phyloP scores from a whole-genome alignment of 768 basidiomycete genomes.

The Boletus barrowsii region DNA sequence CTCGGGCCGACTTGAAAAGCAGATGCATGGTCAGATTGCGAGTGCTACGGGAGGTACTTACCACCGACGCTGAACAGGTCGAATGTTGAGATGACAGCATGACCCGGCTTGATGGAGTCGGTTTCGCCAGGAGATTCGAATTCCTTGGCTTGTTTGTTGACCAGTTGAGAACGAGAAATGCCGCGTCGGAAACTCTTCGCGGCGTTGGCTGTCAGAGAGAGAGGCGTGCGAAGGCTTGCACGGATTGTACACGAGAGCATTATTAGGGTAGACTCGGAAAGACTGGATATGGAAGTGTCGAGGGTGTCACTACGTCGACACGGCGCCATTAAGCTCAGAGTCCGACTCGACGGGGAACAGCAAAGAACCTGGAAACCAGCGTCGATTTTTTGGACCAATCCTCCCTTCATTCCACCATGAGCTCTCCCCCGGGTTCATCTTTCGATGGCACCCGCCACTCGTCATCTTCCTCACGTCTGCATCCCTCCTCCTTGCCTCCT shows the following conservation, averaged over 20 bases:
- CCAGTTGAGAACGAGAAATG: conserved; percentile 11
- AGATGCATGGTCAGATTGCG: background rate
- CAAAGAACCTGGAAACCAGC: too few relatives aligned
- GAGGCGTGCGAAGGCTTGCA: background rate
- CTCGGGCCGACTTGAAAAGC: conserved; percentile 55
- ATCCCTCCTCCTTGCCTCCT: conserved; percentile 21
- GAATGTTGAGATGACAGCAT: conserved; percentile 92
- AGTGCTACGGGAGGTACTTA: conserved; percentile 31
- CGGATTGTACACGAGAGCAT: background rate
- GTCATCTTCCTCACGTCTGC: conserved; percentile 30
- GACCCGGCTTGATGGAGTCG: conserved; percentile 47
- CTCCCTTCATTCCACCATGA: conserved; percentile 14
- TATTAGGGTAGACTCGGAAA: too few relatives aligned
- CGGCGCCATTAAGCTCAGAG: too few relatives aligned
- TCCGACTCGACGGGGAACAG: too few relatives aligned
- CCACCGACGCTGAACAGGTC: conserved; percentile 92
- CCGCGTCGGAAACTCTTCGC: background rate
- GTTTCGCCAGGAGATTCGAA: conserved; percentile 3
- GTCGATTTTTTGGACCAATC: too few relatives aligned
- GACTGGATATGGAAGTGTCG: too few relatives aligned
- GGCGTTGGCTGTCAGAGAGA: background rate
- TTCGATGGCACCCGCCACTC: conserved; percentile 21
- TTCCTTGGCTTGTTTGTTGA: background rate
- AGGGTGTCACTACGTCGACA: too few relatives aligned
- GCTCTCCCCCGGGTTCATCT: conserved; percentile 10